Conservation (phyloP, 2,329 filamentous ascomycete species). For the Colletotrichum liaoningense region DNA sequence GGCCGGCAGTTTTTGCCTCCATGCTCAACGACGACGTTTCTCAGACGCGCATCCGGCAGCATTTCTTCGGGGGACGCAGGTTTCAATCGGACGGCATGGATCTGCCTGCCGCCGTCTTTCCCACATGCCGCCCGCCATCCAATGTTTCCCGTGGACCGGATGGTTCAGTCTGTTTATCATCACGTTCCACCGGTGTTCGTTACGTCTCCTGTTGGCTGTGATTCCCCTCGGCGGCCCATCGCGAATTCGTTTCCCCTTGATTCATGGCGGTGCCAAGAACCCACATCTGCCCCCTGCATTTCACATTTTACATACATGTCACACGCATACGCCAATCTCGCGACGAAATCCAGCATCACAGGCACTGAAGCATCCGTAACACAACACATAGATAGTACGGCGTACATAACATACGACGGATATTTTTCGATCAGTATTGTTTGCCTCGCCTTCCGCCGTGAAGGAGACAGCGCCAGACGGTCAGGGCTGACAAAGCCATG, state of each 20-base stretch:
- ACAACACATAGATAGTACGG: not conserved
- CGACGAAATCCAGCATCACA: not conserved
- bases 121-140: slow-evolving; percentile 20
- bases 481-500: not conserved
- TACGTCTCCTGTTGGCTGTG: not conserved
- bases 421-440: no score
- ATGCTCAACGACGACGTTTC: not conserved
- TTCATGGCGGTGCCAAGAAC: slow-evolving; percentile 25
- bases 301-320: not conserved
- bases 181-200: not conserved
- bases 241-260: slow-evolving; percentile 12
- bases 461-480: not conserved
- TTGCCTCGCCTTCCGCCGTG: not conserved
- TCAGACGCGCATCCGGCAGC: not conserved
- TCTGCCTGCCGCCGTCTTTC: slow-evolving; percentile 16
- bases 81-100: slow-evolving; percentile 23
- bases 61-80: not conserved
- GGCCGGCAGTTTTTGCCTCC: not conserved
- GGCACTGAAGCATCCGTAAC: not conserved
- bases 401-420: no score
- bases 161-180: not conserved
- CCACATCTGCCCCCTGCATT: slow-evolving; percentile 31
- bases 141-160: not conserved
- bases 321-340: slow-evolving; percentile 14
- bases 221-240: not conserved